Evolutionary conservation across 2,329 filamentous ascomycete species (phyloP).

Genomic region (Meredithiella fracta): DNA sequence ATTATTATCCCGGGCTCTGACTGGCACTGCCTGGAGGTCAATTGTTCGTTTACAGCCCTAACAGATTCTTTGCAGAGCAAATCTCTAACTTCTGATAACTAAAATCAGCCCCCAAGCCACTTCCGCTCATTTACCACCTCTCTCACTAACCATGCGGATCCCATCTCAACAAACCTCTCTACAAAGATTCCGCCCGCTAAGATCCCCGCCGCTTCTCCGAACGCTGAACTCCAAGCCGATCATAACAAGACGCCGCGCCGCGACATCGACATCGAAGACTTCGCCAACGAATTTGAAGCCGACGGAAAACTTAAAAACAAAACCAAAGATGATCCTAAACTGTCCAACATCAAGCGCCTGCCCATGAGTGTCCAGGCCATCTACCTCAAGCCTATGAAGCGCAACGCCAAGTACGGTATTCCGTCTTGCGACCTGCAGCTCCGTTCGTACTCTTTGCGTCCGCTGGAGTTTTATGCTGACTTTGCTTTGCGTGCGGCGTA

Average conservation of each 20-base stretch:
- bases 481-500: constrained; percentile 91
- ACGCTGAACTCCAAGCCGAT: background rate
- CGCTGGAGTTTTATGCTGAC: constrained; percentile 86
- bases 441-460: constrained; percentile 76
- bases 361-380: constrained; percentile 52
- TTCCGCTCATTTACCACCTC: background rate
- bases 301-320: constrained; percentile 6
- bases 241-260: background rate
- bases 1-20: constrained; percentile 4
- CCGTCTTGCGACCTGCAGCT: constrained; percentile 83
- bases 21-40: background rate
- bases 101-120: background rate
- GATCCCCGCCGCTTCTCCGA: background rate
- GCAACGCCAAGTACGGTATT: constrained; percentile 56
- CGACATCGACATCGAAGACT: background rate
- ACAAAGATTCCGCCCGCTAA: background rate
- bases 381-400: constrained; percentile 70
- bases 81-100: background rate
- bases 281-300: constrained; percentile 1
- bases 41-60: background rate
- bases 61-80: background rate
- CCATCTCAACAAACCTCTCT: background rate
- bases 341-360: constrained; percentile 9
- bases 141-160: too few species aligned
- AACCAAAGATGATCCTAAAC: constrained; percentile 7